Conservation (phyloP, 169 alveolate species). For the Hepatocystis sp. region DNA sequence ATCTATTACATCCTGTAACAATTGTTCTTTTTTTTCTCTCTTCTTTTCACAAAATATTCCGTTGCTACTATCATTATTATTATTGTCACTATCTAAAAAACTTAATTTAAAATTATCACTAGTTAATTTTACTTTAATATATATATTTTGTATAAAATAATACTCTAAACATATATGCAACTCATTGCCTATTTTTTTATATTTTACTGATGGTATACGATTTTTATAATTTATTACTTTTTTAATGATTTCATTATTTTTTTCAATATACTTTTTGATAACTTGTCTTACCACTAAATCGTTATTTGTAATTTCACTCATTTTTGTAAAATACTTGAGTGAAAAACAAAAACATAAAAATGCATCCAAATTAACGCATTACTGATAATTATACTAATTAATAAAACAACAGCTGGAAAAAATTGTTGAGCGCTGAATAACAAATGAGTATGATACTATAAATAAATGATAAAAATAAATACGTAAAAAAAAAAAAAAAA, state of each 20-base stretch:
- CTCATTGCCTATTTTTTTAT: slow-evolving; percentile 34
- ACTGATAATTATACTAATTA: no score
- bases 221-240: slow-evolving; percentile 45
- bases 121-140: slow-evolving; percentile 28
- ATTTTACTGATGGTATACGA: slow-evolving; percentile 53
- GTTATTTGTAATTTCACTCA: slow-evolving; percentile 27
- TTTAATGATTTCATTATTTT: slow-evolving; percentile 14
- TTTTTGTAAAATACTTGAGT: no score
- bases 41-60: background rate
- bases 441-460: no score
- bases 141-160: slow-evolving; percentile 49
- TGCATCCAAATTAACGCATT: no score
- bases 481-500: no score
- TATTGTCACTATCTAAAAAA: slow-evolving; percentile 14
- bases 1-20: background rate
- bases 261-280: slow-evolving; percentile 47
- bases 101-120: slow-evolving; percentile 23
- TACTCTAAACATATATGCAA: slow-evolving; percentile 40
- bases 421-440: no score
- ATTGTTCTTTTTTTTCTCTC: background rate
- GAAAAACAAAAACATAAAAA: no score
- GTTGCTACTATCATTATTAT: background rate
- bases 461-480: no score
- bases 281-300: slow-evolving; percentile 18
- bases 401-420: no score